Evolutionary conservation across 2,329 filamentous ascomycete genomes (phyloP).

Genomic region (Exophiala mesophila): DNA sequence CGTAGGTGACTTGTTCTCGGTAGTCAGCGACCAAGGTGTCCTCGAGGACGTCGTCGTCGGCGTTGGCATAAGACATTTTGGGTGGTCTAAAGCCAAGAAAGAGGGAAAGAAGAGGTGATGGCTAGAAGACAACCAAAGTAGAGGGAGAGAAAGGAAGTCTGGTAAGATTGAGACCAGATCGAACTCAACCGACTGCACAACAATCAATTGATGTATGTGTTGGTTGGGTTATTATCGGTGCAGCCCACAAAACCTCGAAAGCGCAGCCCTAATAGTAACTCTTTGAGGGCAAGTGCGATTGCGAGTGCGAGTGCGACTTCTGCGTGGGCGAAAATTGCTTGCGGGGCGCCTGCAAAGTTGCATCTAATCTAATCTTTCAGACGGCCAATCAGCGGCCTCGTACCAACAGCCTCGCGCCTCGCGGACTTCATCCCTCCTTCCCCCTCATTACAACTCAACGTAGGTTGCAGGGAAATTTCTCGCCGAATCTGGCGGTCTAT

Average conservation of each 20-base stretch:
- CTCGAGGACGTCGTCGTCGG: slow-evolving; percentile 89
- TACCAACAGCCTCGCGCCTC: not conserved
- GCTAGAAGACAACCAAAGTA: too few species aligned
- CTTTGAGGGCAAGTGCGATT: too few species aligned
- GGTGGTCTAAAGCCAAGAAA: too few species aligned
- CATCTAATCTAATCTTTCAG: slow-evolving; percentile 10
- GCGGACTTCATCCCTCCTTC: not conserved
- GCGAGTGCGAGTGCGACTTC: too few species aligned
- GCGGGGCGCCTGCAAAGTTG: not conserved
- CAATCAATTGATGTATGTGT: too few species aligned
- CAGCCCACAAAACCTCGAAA: not conserved
- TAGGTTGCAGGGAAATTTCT: too few species aligned
- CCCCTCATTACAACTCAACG: not conserved
- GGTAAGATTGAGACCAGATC: too few species aligned
- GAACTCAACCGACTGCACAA: too few species aligned
- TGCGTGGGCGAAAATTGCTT: not conserved
- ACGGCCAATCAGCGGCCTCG: not conserved
- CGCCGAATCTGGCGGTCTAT: not conserved
- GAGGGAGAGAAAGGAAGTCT: too few species aligned
- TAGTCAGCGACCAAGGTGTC: slow-evolving; percentile 94
- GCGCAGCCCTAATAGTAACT: too few species aligned
- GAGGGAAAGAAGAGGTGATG: too few species aligned
- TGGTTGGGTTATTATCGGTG: too few species aligned
- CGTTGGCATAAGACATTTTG: slow-evolving; percentile 44
- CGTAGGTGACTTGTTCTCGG: slow-evolving; percentile 90